A percentile compares a stretch with the other conserved stretches of the same genome.
Conservation (phyloP, 768 basidiomycete species). For the Suillus weaverae region DNA sequence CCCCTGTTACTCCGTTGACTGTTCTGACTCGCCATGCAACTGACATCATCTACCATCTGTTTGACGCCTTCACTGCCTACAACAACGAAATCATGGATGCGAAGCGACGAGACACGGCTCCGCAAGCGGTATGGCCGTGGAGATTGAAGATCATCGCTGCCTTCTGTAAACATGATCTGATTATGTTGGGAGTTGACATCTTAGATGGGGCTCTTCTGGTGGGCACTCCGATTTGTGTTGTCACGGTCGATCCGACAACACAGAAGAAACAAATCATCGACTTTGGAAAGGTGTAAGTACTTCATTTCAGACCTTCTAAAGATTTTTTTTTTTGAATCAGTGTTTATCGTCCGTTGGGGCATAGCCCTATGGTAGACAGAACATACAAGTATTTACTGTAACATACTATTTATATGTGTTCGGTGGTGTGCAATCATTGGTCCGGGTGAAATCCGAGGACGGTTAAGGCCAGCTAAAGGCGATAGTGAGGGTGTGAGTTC, state of each 20-base stretch:
- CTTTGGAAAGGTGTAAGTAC: conserved; percentile 88
- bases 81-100: conserved; percentile 90
- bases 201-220: conserved; percentile 87
- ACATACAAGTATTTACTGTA: too few relatives aligned
- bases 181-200: conserved; percentile 96
- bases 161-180: conserved; percentile 96
- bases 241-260: conserved; percentile 84
- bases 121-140: conserved; percentile 96
- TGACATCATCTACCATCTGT: conserved; percentile 98
- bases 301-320: not conserved
- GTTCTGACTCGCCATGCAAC: conserved; percentile 48
- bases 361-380: too few relatives aligned
- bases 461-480: too few relatives aligned
- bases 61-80: conserved; percentile 94
- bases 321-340: too few relatives aligned
- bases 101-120: conserved; percentile 89
- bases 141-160: conserved; percentile 89
- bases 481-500: too few relatives aligned
- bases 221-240: conserved; percentile 94
- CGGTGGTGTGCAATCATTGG: too few relatives aligned
- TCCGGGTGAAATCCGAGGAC: too few relatives aligned
- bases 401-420: too few relatives aligned
- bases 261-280: conserved; percentile 89
- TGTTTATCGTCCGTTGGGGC: too few relatives aligned
- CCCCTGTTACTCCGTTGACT: not conserved